Base-by-base conservation (phyloP, 257 asterid species). In the Solanum commersonii region DNA sequence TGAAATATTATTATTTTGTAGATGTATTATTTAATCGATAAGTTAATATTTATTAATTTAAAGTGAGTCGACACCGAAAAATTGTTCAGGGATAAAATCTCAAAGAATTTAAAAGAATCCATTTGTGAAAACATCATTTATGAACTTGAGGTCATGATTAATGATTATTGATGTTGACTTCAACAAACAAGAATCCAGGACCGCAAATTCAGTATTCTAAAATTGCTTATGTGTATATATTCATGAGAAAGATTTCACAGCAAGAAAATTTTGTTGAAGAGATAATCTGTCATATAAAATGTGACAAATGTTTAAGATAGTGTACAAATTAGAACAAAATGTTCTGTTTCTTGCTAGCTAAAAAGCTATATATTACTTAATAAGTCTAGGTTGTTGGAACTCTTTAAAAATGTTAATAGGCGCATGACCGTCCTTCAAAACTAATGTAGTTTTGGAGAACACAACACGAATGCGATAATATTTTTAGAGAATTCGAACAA, bases 391-490 rank as follows among this genome's bases (percentile, higher is more conserved):
- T 15, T 15, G 10, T 1, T 52, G 10, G 63, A 18, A 52, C 3
- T 18, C 1, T 52, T 18, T 1, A 52, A 52, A 52, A 52, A 18
- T 52, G 63, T 52, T 10, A 40, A 40, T 40, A 10, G 46, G 12
- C 46, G 12, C 13, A 13, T 37, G 42, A 37, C 40, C 40, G 40
- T 40, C 22, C 60, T 52, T 52, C 63, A 16, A 52, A 52, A 52
- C 63, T 52, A 52, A 16, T 16, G 0, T 5, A 52, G 23, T 16
- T 1, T 52, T 52, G 63, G 23, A 52, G 23, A 52, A 52, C 3
- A 52, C 63, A 0, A 52, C n/a, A 46, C n/a, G 0, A 52, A 18
- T 18, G 1, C 11, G 4, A 0, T 0, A 56, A 56, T 0, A 56
- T 7, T 56, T 56, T 56, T 56, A 0, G 25, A 56, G 11, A 56